Conservation (phyloP, 78 protist genomes). For the Capsaspora owczarzaki region DNA sequence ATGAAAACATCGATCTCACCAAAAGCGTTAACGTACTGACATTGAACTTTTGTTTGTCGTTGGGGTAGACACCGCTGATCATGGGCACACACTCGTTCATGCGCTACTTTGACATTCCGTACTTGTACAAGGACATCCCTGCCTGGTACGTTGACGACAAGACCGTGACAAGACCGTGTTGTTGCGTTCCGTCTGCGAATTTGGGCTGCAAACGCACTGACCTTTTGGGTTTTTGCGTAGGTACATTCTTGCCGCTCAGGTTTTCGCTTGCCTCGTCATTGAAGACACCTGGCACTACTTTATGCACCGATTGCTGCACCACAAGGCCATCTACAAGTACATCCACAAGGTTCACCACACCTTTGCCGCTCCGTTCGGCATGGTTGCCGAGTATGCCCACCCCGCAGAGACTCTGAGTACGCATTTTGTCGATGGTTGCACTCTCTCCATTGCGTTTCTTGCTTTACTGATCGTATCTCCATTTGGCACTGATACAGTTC, state of each 20-base stretch:
- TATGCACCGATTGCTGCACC: conserved; percentile 13
- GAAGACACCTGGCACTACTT: conserved; percentile 29
- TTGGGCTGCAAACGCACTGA: too few species aligned
- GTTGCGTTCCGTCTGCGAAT: too few species aligned
- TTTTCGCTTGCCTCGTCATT: conserved; percentile 10
- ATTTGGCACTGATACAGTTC: background rate
- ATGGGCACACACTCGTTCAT: conserved; percentile 7
- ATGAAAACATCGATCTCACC: too few species aligned
- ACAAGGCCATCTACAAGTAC: background rate
- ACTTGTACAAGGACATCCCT: conserved; percentile 9
- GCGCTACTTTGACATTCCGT: conserved; percentile 10
- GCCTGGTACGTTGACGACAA: conserved; percentile 15
- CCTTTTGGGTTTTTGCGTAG: background rate
- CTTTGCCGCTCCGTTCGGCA: conserved; percentile 9
- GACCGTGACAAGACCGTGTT: too few species aligned
- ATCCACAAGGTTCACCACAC: conserved; percentile 22
- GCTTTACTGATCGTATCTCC: background rate
- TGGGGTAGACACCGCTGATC: conserved; percentile 1
- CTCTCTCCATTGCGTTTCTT: background rate
- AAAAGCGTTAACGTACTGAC: too few species aligned
- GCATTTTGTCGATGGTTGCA: background rate
- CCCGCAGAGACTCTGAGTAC: conserved; percentile 6
- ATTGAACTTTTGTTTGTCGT: too few species aligned
- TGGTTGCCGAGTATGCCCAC: conserved; percentile 28
- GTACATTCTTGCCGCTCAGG: conserved; percentile 12